phyloP scores from a whole-genome alignment of 2,329 filamentous ascomycete genomes.

The Anisogramma anomala region DNA sequence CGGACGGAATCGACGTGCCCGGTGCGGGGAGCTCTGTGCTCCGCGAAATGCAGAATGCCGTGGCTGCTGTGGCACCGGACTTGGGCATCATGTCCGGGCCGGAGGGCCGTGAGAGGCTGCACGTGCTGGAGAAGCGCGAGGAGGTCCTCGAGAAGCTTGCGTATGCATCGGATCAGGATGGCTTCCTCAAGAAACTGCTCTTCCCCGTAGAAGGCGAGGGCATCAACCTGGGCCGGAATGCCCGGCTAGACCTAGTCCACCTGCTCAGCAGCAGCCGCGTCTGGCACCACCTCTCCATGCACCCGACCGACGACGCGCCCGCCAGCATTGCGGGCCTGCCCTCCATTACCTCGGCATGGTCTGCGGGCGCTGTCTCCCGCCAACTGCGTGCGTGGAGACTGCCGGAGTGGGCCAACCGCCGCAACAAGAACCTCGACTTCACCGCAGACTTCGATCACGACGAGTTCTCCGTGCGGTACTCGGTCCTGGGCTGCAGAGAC shows the following conservation, averaged over 20 bases:
- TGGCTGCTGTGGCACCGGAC: slow-evolving; percentile 65
- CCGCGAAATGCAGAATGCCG: slow-evolving; percentile 75
- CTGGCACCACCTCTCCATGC: slow-evolving; percentile 88
- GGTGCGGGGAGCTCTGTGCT: slow-evolving; percentile 69
- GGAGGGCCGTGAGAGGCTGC: slow-evolving; percentile 60
- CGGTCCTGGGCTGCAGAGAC: slow-evolving; percentile 72
- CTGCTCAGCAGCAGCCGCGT: slow-evolving; percentile 74
- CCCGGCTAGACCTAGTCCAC: slow-evolving; percentile 65
- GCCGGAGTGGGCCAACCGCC: slow-evolving; percentile 90
- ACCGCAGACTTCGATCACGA: slow-evolving; percentile 93
- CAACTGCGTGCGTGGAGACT: slow-evolving; percentile 89
- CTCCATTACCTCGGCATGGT: slow-evolving; percentile 75
- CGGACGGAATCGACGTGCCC: slow-evolving; percentile 73
- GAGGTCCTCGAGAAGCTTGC: slow-evolving; percentile 76
- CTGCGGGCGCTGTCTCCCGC: slow-evolving; percentile 80
- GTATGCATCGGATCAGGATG: slow-evolving; percentile 67
- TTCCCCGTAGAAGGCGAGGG: slow-evolving; percentile 69
- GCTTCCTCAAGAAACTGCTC: slow-evolving; percentile 70
- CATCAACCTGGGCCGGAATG: slow-evolving; percentile 66
- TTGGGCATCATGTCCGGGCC: slow-evolving; percentile 62
- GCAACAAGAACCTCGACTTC: slow-evolving; percentile 85
- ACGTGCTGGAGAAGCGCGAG: slow-evolving; percentile 71
- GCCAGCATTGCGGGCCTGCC: slow-evolving; percentile 60
- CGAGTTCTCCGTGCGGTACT: slow-evolving; percentile 79
- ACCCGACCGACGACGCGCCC: slow-evolving; percentile 80